These are phyloP conservation scores for Aristolochia contorta DNA, from an alignment of 164 flowering plant species.

Conservation along the genomic window DNA sequence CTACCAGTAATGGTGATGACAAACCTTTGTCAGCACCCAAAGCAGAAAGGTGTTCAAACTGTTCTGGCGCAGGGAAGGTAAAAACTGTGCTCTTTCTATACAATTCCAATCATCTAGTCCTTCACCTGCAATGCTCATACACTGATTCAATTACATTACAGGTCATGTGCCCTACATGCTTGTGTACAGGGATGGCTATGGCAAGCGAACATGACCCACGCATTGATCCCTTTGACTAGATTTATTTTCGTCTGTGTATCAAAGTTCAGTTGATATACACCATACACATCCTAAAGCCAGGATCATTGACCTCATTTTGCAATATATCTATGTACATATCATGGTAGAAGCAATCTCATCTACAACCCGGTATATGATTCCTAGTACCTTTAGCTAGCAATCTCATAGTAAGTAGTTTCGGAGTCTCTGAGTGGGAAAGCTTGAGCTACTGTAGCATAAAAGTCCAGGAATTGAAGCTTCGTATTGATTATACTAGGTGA, in stretches of 20 bases:
- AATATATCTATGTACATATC: too few relatives aligned
- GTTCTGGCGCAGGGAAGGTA: conserved; percentile 97
- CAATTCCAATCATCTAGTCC: not conserved
- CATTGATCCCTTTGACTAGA: conserved; percentile 88
- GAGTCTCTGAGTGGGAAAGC: too few relatives aligned
- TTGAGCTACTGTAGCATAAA: too few relatives aligned
- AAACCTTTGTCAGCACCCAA: conserved; percentile 63
- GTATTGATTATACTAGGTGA: too few relatives aligned
- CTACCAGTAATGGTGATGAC: conserved; percentile 43
- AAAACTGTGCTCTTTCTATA: not conserved
- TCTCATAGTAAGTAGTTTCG: too few relatives aligned
- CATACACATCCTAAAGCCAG: too few relatives aligned
- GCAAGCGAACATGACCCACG: conserved; percentile 99
- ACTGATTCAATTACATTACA: conserved; percentile 13
- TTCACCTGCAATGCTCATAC: not conserved
- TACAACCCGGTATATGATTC: too few relatives aligned
- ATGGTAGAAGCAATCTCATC: too few relatives aligned
- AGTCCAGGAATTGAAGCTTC: not conserved
- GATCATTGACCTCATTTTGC: too few relatives aligned
- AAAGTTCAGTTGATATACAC: too few relatives aligned
- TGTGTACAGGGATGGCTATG: conserved; percentile 99
- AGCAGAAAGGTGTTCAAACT: conserved; percentile 87
- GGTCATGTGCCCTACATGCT: conserved; percentile 99
- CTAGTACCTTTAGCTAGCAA: too few relatives aligned
- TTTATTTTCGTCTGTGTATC: conserved; percentile 4